A percentile compares a stretch with the other conserved stretches of the same genome.
Evolutionary conservation across 768 basidiomycete species (phyloP).

Genomic region (Phlebiopsis gigantea): DNA sequence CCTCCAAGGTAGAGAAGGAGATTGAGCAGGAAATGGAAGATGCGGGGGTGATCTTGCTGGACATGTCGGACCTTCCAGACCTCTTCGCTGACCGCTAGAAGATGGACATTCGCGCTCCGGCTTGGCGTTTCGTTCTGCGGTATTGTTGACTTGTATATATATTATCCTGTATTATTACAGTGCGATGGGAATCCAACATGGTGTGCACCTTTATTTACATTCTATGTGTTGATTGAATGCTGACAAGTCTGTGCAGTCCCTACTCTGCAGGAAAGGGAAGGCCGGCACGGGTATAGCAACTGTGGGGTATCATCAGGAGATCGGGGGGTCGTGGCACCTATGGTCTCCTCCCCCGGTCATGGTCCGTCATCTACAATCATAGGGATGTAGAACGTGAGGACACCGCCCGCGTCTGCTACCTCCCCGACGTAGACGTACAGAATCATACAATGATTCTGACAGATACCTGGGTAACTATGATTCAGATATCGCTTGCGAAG

Average conservation of each 20-base stretch:
- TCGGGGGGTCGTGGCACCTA: neutral
- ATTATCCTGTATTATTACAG: neutral
- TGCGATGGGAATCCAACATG: neutral
- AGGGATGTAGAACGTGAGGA: constrained; percentile 86
- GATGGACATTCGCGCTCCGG: neutral
- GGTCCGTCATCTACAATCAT: constrained; percentile 56
- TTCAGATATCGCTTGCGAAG: neutral
- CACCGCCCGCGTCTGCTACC: constrained; percentile 71
- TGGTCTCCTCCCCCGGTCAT: neutral
- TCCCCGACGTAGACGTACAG: constrained; percentile 88
- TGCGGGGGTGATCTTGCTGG: constrained; percentile 57
- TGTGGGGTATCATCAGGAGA: neutral
- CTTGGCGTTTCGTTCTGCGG: neutral
- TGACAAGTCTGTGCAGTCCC: neutral
- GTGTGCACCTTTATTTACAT: neutral
- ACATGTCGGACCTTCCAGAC: constrained; percentile 58
- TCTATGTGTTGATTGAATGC: neutral
- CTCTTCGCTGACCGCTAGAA: constrained; percentile 52
- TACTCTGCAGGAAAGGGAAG: neutral
- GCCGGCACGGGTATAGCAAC: neutral
- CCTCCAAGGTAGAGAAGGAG: constrained; percentile 47
- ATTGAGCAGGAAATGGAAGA: constrained; percentile 67
- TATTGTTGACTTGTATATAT: neutral
- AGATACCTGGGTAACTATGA: constrained; percentile 50
- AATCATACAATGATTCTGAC: constrained; percentile 78